Percentiles rank a stretch among this genome's conserved stretches.
Evolutionary conservation across 1,139 yeast genomes (phyloP).

Genomic region (Sugiyamaella novakii): DNA sequence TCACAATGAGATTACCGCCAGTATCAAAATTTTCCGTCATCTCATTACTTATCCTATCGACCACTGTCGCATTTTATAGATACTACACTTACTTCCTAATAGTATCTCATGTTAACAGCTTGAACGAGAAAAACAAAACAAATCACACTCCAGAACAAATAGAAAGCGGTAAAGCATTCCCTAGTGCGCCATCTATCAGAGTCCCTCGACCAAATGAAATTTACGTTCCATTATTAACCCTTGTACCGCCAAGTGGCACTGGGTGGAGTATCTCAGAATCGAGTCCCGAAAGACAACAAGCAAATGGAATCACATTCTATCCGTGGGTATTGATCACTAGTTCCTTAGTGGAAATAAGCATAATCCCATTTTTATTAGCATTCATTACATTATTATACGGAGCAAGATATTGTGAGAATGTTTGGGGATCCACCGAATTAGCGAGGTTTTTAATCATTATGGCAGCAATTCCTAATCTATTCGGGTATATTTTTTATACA

Average conservation of each 20-base stretch:
- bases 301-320: constrained; percentile 40
- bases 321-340: constrained; percentile 81
- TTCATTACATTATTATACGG: constrained; percentile 56
- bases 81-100: constrained; percentile 35
- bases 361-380: constrained; percentile 55
- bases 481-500: constrained; percentile 25
- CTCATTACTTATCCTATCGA: constrained; percentile 40
- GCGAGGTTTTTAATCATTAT: constrained; percentile 59
- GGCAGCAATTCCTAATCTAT: constrained; percentile 59
- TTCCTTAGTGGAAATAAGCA: constrained; percentile 66
- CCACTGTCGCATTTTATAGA: constrained; percentile 42
- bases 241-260: constrained; percentile 23
- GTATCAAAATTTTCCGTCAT: constrained; percentile 23
- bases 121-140: constrained; percentile 11
- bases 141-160: constrained; percentile 6
- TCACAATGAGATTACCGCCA: constrained; percentile 23
- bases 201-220: constrained; percentile 20
- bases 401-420: constrained; percentile 53
- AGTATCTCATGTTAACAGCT: constrained; percentile 21
- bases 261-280: constrained; percentile 20
- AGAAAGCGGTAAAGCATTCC: constrained; percentile 3
- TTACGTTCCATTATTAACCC: constrained; percentile 21
- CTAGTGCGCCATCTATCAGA: constrained; percentile 14
- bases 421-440: constrained; percentile 64
- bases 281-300: not conserved